Evolutionary conservation across 2,329 filamentous ascomycete genomes (phyloP), one percentile per base, ranked within the genome.

Genomic region (Curvularia lunata): DNA sequence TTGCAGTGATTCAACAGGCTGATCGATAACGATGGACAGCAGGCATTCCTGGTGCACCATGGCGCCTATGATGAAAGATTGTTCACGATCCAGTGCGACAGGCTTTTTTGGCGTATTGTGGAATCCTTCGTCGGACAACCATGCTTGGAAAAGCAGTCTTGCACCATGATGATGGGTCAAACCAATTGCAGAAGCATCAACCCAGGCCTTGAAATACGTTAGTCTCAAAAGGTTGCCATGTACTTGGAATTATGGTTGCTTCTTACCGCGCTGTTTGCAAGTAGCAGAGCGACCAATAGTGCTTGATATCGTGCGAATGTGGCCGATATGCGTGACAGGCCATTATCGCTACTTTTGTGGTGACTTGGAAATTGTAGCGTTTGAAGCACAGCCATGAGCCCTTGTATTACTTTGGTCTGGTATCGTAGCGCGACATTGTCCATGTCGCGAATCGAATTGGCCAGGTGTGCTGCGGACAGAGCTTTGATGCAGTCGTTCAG

Each of bases 131-230:
- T 45, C 41, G 13, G 16, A 45, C 41, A 45, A 28, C 41, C 41
- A 45, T 45, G 41, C 41, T 23, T 45, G 41, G 23, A 45, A 45
- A 45, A 45, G 41, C 13, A 45, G 23, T 45, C 23, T 45, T 7
- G 41, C 41, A 8, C 41, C 41, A 45, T 28, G 23, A 45, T 45
- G 23, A 45, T 45, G 41, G 41, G 41, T 5, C 23, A 45, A 45
- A 45, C 41, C 41, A 28, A 45, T 45, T 28, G 41, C 23, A 28
- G 41, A 45, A 45, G 41, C 41, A 45, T 45, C 41, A 45, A 45
- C 23, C 41, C 41, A 45, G 23, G 41, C 41, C 41, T 45, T 28
- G 6, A 45, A 28, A 18, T 45, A 4, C 10, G 23, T 45, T 45
- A 45, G 41, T 45, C 23, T 28, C 3, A 5, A 45, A 18, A 28